Evolutionary conservation across 2,329 filamentous ascomycete genomes (phyloP), one percentile per base, ranked within the genome.

Genomic region (Fusarium concolor): DNA sequence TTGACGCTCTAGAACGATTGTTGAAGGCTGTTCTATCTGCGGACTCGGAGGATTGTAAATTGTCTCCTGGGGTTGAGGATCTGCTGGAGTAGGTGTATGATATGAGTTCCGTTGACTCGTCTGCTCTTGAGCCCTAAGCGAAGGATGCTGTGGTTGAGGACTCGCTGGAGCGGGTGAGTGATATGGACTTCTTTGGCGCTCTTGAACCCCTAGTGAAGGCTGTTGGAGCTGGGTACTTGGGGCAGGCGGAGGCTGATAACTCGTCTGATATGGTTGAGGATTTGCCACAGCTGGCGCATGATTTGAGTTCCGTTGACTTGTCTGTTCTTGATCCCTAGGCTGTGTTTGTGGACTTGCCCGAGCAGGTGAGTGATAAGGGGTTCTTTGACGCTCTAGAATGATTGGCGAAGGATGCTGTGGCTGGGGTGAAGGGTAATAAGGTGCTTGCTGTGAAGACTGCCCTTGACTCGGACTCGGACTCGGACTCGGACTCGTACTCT

Each of bases 361-460:
- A 24, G 22, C 22, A 24, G 22, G 22, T 24, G 22, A 24, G 22
- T 24, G 22, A 24, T 24, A 24, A 4, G 22, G 22, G 22, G 22
- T 24, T 24, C 22, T 4, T 24, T 24, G 22, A 24, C 22, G 22
- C 22, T 24, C 22, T 24, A 24, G 22, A 24, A 24, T 24, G 22
- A 24, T 24, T 4, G 47, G 17, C 5, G 54, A 47, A n/a, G 14
- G 3, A n/a, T 44, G 41, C 18, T 44, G 45, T 35, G 53, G 18
- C 4, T 35, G 42, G 6, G 54, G 39, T 3, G 52, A 44, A 11
- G 43, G 35, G 33, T 14, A 24, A 4, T 47, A 44, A 18, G 51
- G 37, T 9, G 17, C 22, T 6, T 62, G 65, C 35, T 60, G 64
- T 2, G 50, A 29, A 37, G 14, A 2, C 2, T 65, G 49, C 26